These are phyloP conservation scores for Aspergillus sojae DNA, from an alignment of 2,329 filamentous ascomycete species.

Conservation along the genomic window DNA sequence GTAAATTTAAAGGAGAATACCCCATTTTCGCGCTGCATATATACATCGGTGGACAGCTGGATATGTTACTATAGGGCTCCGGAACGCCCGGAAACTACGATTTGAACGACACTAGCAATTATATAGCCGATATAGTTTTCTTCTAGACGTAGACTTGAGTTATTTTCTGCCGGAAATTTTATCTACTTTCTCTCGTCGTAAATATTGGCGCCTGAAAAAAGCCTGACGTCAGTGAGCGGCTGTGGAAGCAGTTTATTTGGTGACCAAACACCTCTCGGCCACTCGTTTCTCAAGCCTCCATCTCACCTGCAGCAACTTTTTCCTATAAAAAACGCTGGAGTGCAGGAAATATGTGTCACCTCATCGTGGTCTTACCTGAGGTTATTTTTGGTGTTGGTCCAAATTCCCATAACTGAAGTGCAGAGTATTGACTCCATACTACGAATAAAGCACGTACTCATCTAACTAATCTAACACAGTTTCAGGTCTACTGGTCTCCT, in stretches of 20 bases:
- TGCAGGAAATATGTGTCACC: neutral
- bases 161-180: neutral
- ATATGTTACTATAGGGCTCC: constrained; percentile 1
- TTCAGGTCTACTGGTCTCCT: neutral
- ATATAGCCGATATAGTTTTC: neutral
- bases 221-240: constrained; percentile 22
- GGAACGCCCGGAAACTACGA: neutral
- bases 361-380: neutral
- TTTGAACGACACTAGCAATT: neutral
- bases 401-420: neutral
- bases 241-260: constrained; percentile 13
- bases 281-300: neutral
- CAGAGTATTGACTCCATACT: neutral
- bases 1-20: constrained; percentile 21
- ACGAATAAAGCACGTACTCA: neutral
- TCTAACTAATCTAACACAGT: neutral
- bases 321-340: neutral
- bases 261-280: neutral
- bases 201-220: neutral
- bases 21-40: constrained; percentile 1
- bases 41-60: neutral
- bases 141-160: neutral
- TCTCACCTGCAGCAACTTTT: neutral
- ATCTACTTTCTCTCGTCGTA: neutral
- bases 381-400: neutral